Evolutionary conservation across 306 rosid genomes (phyloP), one percentile per base, ranked within the genome.

Genomic region (Coriaria nepalensis): DNA sequence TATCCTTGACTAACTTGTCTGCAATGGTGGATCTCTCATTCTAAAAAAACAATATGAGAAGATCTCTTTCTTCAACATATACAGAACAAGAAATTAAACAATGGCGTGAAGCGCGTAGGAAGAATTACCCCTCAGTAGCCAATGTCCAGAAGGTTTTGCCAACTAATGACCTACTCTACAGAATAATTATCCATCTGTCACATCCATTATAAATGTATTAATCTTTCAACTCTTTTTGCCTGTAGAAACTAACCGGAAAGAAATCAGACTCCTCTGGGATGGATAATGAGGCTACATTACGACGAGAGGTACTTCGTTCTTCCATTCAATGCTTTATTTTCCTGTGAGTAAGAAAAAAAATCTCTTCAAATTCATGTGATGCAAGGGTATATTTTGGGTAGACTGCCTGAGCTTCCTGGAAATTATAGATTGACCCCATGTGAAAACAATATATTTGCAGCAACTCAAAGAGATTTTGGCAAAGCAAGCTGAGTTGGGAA

Each of bases 51-150:
- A 20, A 20, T 20, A 20, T 59, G 65, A 55, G 47, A 54, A 90
- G 95, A 63, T 49, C 80, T 36, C 61, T 56, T 49, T 36, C 54
- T 40, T 49, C 56, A 55, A 65, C 57, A 50, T 90, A 79, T 53
- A 40, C 95, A 10, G 79, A 79, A 58, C 79, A 65, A 73, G 98
- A 90, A 77, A 72, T 85, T 51, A 68, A 49, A 56, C 78, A 67
- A 63, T 90, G 98, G 98, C 82, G 92, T 62, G 87, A 90, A 61
- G 85, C 83, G 33, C 80, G 98, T 50, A 69, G 60, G 68, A 90
- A 71, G 68, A 78, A 81, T 60, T 80, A 57, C 61, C 98, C 98
- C 13, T 73, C 62, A 60, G 68, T 55, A 40, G 55, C 49, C 48
- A 74, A 66, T 65, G 3, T 60, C 38, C 69, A 73, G 63, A 72